Evolutionary conservation across 768 basidiomycete species (phyloP).

Genomic region (Boletus rubescentipes): DNA sequence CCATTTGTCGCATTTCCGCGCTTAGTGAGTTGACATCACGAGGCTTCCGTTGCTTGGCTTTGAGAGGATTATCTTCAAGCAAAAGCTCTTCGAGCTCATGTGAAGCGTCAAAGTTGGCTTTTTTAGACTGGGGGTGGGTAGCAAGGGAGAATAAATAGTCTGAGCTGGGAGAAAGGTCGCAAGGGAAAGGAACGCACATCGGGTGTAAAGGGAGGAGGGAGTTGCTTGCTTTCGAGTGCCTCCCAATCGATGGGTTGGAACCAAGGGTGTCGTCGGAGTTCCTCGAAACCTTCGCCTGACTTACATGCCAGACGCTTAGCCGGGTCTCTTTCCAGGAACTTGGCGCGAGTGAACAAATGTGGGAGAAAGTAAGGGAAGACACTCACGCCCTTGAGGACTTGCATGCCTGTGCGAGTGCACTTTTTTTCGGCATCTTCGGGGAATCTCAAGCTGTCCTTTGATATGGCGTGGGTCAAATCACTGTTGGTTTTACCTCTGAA

Average conservation of each 20-base stretch:
- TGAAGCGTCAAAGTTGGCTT: constrained; percentile 98
- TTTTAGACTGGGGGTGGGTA: constrained; percentile 72
- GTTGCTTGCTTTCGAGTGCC: constrained; percentile 72
- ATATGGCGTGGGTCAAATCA: constrained; percentile 89
- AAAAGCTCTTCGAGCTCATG: constrained; percentile 96
- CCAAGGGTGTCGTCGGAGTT: constrained; percentile 82
- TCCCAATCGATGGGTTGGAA: constrained; percentile 89
- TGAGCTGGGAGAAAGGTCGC: neutral
- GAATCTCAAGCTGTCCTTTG: constrained; percentile 83
- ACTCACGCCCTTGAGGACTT: constrained; percentile 77
- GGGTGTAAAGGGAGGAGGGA: constrained; percentile 82
- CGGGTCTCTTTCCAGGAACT: constrained; percentile 90
- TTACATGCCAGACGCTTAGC: constrained; percentile 80
- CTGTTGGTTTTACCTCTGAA: constrained; percentile 93
- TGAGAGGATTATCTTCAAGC: constrained; percentile 94
- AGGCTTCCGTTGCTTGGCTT: constrained; percentile 89
- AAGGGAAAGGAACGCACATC: constrained; percentile 55
- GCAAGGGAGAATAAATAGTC: neutral
- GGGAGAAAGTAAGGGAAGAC: constrained; percentile 8
- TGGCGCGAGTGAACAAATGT: constrained; percentile 5
- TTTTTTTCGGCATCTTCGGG: constrained; percentile 86
- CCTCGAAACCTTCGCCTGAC: constrained; percentile 76
- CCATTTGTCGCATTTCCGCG: constrained; percentile 95
- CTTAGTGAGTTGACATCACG: constrained; percentile 80
- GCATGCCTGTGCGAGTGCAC: constrained; percentile 75